Evolutionary conservation across 192 early-diverging fungal genomes (phyloP).

Genomic region (Podila epigama): DNA sequence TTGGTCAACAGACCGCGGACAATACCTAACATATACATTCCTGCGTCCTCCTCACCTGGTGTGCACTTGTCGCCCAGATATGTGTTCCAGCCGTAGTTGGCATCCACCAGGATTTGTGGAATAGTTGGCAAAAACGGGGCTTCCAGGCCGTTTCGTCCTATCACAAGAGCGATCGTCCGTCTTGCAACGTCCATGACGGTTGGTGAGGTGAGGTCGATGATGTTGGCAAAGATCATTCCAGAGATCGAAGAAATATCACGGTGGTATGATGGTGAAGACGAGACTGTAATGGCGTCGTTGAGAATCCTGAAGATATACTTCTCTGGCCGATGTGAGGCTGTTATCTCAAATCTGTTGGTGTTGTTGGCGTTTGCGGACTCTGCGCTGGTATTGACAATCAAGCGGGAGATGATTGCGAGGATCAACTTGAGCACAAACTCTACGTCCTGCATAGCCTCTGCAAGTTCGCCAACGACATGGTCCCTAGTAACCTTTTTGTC

Average conservation of each 20-base stretch:
- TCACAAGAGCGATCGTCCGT: slow-evolving; percentile 20
- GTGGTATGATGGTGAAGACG: slow-evolving; percentile 39
- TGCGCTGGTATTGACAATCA: slow-evolving; percentile 15
- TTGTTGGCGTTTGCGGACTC: not conserved
- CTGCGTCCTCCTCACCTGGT: slow-evolving; percentile 45
- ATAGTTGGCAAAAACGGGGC: slow-evolving; percentile 19
- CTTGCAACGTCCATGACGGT: slow-evolving; percentile 16
- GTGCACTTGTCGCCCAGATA: slow-evolving; percentile 41
- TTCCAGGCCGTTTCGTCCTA: slow-evolving; percentile 22
- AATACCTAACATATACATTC: slow-evolving; percentile 53
- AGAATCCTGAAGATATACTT: slow-evolving; percentile 30
- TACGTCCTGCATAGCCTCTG: slow-evolving; percentile 37
- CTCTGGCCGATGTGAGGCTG: slow-evolving; percentile 17
- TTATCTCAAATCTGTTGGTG: slow-evolving; percentile 21
- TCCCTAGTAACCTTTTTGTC: slow-evolving; percentile 15
- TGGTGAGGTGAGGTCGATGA: slow-evolving; percentile 35
- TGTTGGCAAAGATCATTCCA: slow-evolving; percentile 47
- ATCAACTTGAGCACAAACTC: slow-evolving; percentile 49
- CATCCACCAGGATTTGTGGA: slow-evolving; percentile 25
- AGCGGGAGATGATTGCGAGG: slow-evolving; percentile 42
- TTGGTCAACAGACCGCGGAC: slow-evolving; percentile 58
- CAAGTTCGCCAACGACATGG: slow-evolving; percentile 20
- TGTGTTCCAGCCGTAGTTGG: slow-evolving; percentile 46
- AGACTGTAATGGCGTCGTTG: slow-evolving; percentile 42
- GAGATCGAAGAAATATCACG: slow-evolving; percentile 47